phyloP scores from a whole-genome alignment of 1,284 basidiomycete genomes.

The Microbotryum scabiosae region DNA sequence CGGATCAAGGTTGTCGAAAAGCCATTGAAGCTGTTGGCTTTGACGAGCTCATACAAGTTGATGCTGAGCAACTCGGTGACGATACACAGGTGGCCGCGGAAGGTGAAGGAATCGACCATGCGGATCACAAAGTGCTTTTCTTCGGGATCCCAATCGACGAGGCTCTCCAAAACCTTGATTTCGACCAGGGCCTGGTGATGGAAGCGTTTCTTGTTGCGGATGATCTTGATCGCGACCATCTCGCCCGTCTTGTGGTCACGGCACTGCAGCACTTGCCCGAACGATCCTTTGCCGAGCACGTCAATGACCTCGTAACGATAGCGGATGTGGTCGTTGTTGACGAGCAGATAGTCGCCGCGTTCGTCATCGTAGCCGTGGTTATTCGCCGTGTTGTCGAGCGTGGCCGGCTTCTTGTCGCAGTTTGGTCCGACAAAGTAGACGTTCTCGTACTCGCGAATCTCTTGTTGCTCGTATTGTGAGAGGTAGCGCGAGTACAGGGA shows the following conservation, averaged over 20 bases:
- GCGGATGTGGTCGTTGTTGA: constrained; percentile 84
- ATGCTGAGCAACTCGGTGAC: constrained; percentile 97
- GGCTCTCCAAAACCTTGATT: constrained; percentile 94
- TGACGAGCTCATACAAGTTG: constrained; percentile 98
- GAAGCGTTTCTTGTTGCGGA: constrained; percentile 98
- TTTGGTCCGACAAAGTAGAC: constrained; percentile 77
- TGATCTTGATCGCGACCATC: constrained; percentile 97
- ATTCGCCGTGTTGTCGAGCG: constrained; percentile 61
- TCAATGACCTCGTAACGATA: constrained; percentile 93
- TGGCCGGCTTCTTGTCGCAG: constrained; percentile 71
- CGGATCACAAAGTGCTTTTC: constrained; percentile 96
- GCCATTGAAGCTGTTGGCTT: constrained; percentile 94
- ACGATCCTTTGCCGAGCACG: constrained; percentile 93
- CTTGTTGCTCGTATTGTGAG: constrained; percentile 68
- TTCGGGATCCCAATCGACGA: constrained; percentile 95
- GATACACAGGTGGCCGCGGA: constrained; percentile 95
- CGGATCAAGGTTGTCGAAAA: constrained; percentile 92
- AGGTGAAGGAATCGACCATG: constrained; percentile 98
- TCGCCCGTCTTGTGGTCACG: constrained; percentile 94
- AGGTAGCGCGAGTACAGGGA: constrained; percentile 42
- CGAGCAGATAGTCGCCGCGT: constrained; percentile 88
- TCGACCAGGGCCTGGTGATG: constrained; percentile 97
- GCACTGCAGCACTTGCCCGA: constrained; percentile 94
- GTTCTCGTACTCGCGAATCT: constrained; percentile 76
- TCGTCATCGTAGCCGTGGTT: constrained; percentile 98